phyloP scores from a whole-genome alignment of 202 grass and related monocot species.

The Digitaria exilis region DNA sequence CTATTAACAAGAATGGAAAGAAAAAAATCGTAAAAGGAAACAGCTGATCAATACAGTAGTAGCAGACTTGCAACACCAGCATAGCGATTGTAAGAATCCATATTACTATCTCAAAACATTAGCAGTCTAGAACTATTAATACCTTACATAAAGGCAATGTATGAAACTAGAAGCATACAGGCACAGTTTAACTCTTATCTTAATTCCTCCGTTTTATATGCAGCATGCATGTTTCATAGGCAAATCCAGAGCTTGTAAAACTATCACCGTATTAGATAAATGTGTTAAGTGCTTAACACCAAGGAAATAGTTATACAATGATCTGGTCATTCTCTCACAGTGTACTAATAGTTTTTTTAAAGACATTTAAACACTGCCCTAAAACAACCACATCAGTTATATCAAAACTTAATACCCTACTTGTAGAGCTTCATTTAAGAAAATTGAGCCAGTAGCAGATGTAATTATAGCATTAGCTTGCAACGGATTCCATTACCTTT shows the following conservation, averaged over 20 bases:
- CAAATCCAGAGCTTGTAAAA: not conserved
- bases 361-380: not conserved
- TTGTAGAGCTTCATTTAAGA: conserved; percentile 6
- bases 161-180: not conserved
- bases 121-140: not conserved
- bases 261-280: not conserved
- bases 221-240: not conserved
- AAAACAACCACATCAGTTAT: conserved; percentile 19
- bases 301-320: not conserved
- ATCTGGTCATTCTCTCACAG: conserved; percentile 3
- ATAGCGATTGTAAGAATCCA: conserved; percentile 1
- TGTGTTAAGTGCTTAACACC: not conserved
- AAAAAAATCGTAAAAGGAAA: not conserved
- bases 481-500: conserved; percentile 54
- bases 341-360: not conserved
- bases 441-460: not conserved
- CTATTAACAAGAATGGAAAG: conserved; percentile 15
- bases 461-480: conserved; percentile 15
- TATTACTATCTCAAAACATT: not conserved
- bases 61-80: not conserved
- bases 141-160: conserved; percentile 5
- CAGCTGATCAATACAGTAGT: not conserved
- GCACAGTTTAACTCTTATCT: not conserved
- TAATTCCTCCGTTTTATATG: not conserved
- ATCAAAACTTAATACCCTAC: not conserved